These are phyloP conservation scores for Candida nanaspora DNA, from an alignment of 805 yeast species.

Conservation along the genomic window DNA sequence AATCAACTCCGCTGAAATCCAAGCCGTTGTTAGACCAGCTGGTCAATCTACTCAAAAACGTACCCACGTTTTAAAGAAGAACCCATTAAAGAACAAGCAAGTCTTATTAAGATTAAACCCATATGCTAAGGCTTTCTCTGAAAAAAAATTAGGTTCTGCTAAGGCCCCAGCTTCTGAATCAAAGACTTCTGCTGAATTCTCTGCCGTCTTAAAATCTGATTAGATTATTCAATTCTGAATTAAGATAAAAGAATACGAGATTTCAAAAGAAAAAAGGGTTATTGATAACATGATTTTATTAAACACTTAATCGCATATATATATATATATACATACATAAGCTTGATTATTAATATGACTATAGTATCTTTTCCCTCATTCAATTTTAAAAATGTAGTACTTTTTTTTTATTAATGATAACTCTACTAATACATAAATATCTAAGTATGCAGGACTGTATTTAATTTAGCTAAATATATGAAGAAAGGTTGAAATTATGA, in stretches of 20 bases:
- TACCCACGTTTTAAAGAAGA: conserved; percentile 94
- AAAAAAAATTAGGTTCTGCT: conserved; percentile 81
- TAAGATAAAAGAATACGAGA: neutral
- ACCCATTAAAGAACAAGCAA: conserved; percentile 99
- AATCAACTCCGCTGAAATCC: conserved; percentile 99
- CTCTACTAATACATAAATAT: no score
- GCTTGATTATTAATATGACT: no score
- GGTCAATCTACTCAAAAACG: conserved; percentile 92
- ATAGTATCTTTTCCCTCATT: no score
- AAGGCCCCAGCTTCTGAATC: conserved; percentile 61
- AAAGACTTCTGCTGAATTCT: conserved; percentile 69
- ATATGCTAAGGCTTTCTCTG: conserved; percentile 95
- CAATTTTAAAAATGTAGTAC: no score
- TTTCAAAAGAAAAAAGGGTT: neutral
- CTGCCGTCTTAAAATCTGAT: conserved; percentile 58
- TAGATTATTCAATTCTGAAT: conserved; percentile 16
- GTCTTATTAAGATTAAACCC: conserved; percentile 98
- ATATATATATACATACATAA: no score
- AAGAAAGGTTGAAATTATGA: no score
- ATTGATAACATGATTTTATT: no score
- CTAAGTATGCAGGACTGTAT: no score
- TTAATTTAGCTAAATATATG: no score
- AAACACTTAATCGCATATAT: no score
- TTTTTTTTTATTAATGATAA: no score
- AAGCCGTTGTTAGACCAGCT: conserved; percentile 94